Conservation (phyloP, 495 filamentous ascomycete genomes). For the Penicillium desertorum region DNA sequence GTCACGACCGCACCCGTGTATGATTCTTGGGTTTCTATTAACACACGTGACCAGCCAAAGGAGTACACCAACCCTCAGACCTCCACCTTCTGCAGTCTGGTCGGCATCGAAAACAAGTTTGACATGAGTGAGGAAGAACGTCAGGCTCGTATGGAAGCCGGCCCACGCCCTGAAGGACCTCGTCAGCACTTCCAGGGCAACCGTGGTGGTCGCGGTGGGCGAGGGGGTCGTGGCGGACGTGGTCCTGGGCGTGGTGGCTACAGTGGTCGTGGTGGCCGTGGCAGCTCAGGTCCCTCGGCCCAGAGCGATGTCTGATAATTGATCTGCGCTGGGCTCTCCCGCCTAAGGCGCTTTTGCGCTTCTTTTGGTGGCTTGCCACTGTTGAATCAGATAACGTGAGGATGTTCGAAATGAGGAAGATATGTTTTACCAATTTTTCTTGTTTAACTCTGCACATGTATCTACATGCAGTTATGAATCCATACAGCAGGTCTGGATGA, state of each 20-base stretch:
- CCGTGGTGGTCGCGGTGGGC: conserved; percentile 20
- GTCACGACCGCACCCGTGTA: conserved; percentile 70
- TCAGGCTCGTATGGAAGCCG: conserved; percentile 43
- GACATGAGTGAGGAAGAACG: conserved; percentile 67
- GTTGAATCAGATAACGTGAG: not conserved
- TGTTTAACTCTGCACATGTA: not conserved
- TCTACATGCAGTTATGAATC: not conserved
- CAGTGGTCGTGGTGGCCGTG: conserved; percentile 1
- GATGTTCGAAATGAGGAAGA: not conserved
- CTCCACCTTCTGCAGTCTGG: conserved; percentile 67
- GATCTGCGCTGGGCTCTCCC: not conserved
- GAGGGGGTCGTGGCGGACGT: conserved; percentile 21
- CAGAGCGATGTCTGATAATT: not conserved
- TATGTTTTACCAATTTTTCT: not conserved
- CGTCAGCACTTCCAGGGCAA: conserved; percentile 6
- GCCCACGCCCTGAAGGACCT: conserved; percentile 24
- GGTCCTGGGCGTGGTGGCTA: not conserved
- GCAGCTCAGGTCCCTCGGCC: not conserved
- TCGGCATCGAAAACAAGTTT: conserved; percentile 78
- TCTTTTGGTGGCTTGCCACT: not conserved
- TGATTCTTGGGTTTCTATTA: conserved; percentile 40
- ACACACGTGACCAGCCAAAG: conserved; percentile 51
- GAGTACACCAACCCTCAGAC: conserved; percentile 89
- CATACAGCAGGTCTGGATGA: too few relatives aligned
- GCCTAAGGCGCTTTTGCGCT: not conserved